A percentile compares a stretch with the other conserved stretches of the same genome.
Conservation (phyloP, 768 basidiomycete species). For the Hirschioporus abietinus region DNA sequence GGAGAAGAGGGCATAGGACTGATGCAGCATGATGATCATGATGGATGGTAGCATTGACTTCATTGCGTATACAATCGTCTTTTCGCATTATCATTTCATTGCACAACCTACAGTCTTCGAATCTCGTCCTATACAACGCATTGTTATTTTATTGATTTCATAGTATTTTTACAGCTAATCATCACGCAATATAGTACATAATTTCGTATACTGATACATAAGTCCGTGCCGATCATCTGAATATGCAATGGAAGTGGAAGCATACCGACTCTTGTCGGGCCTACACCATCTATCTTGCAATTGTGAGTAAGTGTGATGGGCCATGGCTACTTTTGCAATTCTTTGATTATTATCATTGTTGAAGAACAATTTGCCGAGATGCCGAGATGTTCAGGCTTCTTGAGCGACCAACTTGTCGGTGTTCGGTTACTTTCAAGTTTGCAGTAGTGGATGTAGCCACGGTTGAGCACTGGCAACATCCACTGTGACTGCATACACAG, state of each 20-base stretch:
- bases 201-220: not conserved
- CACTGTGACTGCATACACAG: too few relatives aligned
- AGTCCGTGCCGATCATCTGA: not conserved
- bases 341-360: too few relatives aligned
- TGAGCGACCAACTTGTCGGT: too few relatives aligned
- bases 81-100: not conserved
- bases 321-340: too few relatives aligned
- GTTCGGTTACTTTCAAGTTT: too few relatives aligned
- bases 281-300: too few relatives aligned
- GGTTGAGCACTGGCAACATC: too few relatives aligned
- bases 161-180: not conserved
- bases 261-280: too few relatives aligned
- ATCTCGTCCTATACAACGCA: not conserved
- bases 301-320: too few relatives aligned
- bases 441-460: too few relatives aligned
- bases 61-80: not conserved
- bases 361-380: not conserved
- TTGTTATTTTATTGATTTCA: not conserved
- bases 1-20: slow-evolving; percentile 39
- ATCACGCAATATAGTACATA: not conserved
- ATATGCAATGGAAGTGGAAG: not conserved
- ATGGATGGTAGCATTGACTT: slow-evolving; percentile 5
- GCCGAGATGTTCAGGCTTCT: not conserved
- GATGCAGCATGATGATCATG: slow-evolving; percentile 30
- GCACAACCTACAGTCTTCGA: not conserved